Conservation (phyloP, 805 yeast species). For the Limtongozyma cylindracea region DNA sequence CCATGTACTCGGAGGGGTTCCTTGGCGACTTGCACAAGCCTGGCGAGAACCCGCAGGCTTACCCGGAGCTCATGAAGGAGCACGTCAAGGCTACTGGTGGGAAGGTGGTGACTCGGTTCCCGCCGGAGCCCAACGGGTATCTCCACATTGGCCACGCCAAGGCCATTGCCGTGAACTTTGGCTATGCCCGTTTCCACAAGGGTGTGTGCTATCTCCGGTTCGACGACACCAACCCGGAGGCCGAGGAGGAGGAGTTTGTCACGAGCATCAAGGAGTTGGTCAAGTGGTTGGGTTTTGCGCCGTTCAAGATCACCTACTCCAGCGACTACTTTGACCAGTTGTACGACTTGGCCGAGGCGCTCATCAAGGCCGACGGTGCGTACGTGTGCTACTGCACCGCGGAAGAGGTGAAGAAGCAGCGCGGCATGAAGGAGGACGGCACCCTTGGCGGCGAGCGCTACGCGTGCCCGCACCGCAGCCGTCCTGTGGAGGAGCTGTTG, state of each 20-base stretch:
- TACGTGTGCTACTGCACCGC: conserved; percentile 87
- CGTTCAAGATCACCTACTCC: conserved; percentile 88
- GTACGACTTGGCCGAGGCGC: conserved; percentile 68
- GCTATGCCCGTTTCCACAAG: conserved; percentile 70
- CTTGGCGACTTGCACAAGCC: conserved; percentile 86
- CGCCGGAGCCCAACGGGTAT: conserved; percentile 97
- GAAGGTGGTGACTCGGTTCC: conserved; percentile 79
- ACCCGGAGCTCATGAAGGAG: conserved; percentile 59
- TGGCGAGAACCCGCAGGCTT: conserved; percentile 83
- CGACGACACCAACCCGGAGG: conserved; percentile 98
- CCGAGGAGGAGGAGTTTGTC: conserved; percentile 85
- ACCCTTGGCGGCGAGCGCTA: conserved; percentile 81
- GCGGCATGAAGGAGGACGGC: conserved; percentile 85
- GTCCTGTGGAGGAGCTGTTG: conserved; percentile 51
- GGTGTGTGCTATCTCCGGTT: conserved; percentile 85
- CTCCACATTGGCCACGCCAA: conserved; percentile 95
- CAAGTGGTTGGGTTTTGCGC: conserved; percentile 82
- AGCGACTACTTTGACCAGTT: conserved; percentile 84
- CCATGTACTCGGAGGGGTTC: conserved; percentile 91
- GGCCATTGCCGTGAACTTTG: conserved; percentile 94
- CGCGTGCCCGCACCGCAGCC: conserved; percentile 55
- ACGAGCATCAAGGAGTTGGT: conserved; percentile 66
- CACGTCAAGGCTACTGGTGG: conserved; percentile 66
- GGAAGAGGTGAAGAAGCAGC: conserved; percentile 69
- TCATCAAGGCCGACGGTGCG: conserved; percentile 48